Conservation (phyloP, 2,329 filamentous ascomycete species). For the Dendryphion nanum region DNA sequence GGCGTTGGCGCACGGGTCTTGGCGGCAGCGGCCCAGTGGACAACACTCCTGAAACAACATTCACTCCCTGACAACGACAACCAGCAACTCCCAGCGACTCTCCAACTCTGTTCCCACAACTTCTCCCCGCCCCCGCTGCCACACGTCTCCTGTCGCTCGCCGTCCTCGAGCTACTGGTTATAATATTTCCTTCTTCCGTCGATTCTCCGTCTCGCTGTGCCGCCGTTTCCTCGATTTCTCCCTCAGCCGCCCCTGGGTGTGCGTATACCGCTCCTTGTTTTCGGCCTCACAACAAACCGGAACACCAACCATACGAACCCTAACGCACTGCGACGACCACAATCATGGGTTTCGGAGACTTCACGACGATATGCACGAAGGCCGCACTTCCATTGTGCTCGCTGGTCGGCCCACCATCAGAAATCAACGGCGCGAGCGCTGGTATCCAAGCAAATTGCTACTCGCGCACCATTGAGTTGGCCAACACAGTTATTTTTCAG, state of each 20-base stretch:
- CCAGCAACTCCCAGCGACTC: too few species aligned
- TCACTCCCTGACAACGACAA: slow-evolving; percentile 33
- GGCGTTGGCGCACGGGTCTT: too few species aligned
- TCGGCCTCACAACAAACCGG: slow-evolving; percentile 10
- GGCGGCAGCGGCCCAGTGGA: too few species aligned
- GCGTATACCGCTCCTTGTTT: slow-evolving; percentile 2
- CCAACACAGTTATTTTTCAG: slow-evolving; percentile 98
- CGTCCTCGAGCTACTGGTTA: slow-evolving; percentile 6
- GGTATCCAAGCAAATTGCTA: slow-evolving; percentile 91
- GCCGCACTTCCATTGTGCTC: slow-evolving; percentile 85
- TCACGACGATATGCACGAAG: slow-evolving; percentile 80
- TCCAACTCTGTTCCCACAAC: too few species aligned
- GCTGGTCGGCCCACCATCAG: slow-evolving; percentile 72
- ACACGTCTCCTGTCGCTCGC: slow-evolving; percentile 19
- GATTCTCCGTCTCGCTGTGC: background rate
- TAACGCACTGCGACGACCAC: slow-evolving; percentile 7
- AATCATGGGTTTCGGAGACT: slow-evolving; percentile 84
- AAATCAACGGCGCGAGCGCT: slow-evolving; percentile 63
- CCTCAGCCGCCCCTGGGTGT: slow-evolving; percentile 3
- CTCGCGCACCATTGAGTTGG: slow-evolving; percentile 89
- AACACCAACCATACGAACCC: slow-evolving; percentile 4
- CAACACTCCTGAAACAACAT: slow-evolving; percentile 26
- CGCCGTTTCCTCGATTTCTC: background rate
- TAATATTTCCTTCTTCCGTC: background rate
- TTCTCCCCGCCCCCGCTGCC: slow-evolving; percentile 15